These are phyloP conservation scores for Ascochyta viciae-villosae DNA, from an alignment of 2,329 filamentous ascomycete genomes.

Conservation along the genomic window DNA sequence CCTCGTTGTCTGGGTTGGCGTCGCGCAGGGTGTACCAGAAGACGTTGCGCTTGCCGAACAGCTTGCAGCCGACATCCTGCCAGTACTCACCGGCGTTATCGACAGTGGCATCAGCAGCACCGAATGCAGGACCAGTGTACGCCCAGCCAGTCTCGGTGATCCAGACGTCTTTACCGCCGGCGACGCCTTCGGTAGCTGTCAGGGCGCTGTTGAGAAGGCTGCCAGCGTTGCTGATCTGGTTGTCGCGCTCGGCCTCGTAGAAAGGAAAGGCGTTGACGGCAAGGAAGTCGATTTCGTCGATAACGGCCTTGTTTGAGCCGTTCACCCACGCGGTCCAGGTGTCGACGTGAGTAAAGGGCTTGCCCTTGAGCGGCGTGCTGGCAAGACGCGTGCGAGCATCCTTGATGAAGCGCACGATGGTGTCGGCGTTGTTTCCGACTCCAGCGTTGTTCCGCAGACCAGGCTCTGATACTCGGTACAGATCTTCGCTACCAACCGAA, in stretches of 20 bases:
- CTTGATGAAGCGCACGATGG: slow-evolving; percentile 66
- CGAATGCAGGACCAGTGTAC: slow-evolving; percentile 39
- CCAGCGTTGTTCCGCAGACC: slow-evolving; percentile 69
- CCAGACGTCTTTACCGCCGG: slow-evolving; percentile 46
- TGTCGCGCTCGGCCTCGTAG: slow-evolving; percentile 44
- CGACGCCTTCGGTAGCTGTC: slow-evolving; percentile 38
- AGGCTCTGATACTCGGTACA: slow-evolving; percentile 75
- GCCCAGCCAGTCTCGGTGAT: slow-evolving; percentile 51
- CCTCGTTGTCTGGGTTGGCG: slow-evolving; percentile 63
- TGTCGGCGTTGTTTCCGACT: slow-evolving; percentile 67
- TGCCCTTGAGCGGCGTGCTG: slow-evolving; percentile 64
- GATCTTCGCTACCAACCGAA: slow-evolving; percentile 49
- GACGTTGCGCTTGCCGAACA: slow-evolving; percentile 43
- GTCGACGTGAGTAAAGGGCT: slow-evolving; percentile 53
- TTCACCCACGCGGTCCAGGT: slow-evolving; percentile 49
- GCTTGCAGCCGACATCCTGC: slow-evolving; percentile 43
- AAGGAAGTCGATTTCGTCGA: slow-evolving; percentile 47
- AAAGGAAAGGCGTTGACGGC: slow-evolving; percentile 49
- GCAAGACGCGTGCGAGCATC: slow-evolving; percentile 58
- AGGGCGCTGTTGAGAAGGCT: slow-evolving; percentile 41
- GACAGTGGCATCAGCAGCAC: slow-evolving; percentile 35
- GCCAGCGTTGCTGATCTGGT: slow-evolving; percentile 52
- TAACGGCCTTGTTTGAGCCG: slow-evolving; percentile 44
- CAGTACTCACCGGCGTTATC: slow-evolving; percentile 44
- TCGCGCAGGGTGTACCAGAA: slow-evolving; percentile 49